phyloP scores from a whole-genome alignment of 1,284 basidiomycete genomes.

The Apiotrichum siamense region DNA sequence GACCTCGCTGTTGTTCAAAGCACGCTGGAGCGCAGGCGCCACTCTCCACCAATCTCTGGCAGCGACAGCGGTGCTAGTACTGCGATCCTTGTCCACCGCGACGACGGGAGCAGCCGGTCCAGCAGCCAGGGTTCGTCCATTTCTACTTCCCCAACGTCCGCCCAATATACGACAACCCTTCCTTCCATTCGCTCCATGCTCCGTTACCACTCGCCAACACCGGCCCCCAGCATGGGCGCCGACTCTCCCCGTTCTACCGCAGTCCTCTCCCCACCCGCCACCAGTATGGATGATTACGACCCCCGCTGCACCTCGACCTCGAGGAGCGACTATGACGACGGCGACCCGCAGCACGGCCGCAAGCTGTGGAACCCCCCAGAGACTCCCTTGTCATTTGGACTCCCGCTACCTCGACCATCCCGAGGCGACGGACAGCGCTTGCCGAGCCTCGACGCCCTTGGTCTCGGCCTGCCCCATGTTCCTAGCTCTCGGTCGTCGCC shows the following conservation, averaged over 20 bases:
- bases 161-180: not conserved
- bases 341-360: slow-evolving; percentile 29
- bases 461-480: slow-evolving; percentile 31
- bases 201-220: not conserved
- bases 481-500: slow-evolving; percentile 24
- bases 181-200: slow-evolving; percentile 5
- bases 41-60: too few relatives aligned
- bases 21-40: too few relatives aligned
- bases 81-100: not conserved
- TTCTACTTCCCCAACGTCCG: not conserved
- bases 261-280: slow-evolving; percentile 16
- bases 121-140: not conserved
- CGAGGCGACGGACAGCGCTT: slow-evolving; percentile 6
- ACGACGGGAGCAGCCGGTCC: not conserved
- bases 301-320: slow-evolving; percentile 28
- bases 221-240: slow-evolving; percentile 1
- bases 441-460: slow-evolving; percentile 35
- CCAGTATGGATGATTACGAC: not conserved
- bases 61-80: too few relatives aligned
- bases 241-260: not conserved
- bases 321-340: slow-evolving; percentile 35
- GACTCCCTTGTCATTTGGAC: not conserved
- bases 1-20: too few relatives aligned
- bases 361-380: slow-evolving; percentile 2
- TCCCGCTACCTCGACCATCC: not conserved